phyloP scores from a whole-genome alignment of 768 basidiomycete species.

The Stropharia rugosoannulata region DNA sequence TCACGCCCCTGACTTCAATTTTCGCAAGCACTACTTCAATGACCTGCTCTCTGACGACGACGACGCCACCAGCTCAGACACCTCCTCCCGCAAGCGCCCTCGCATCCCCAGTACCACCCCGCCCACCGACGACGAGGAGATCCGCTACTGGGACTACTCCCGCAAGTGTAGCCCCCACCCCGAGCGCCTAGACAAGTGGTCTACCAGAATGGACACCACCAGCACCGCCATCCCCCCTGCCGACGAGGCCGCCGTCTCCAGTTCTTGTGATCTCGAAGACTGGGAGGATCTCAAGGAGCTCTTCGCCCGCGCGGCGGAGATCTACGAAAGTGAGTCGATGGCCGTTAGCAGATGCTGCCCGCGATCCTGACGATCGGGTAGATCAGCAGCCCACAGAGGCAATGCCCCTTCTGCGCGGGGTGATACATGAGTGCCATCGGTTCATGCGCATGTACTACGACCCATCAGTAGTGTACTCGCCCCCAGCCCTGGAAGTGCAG shows the following conservation, averaged over 20 bases:
- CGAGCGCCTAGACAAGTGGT: conserved; percentile 29
- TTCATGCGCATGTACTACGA: conserved; percentile 55
- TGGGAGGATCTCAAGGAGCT: conserved; percentile 71
- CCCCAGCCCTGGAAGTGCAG: conserved; percentile 3
- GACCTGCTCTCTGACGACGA: conserved; percentile 3
- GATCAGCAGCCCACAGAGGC: conserved; percentile 48
- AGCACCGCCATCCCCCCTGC: conserved; percentile 23
- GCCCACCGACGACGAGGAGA: conserved; percentile 12
- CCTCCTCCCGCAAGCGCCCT: neutral
- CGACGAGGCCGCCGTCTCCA: conserved; percentile 1
- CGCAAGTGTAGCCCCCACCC: conserved; percentile 26
- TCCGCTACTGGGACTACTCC: conserved; percentile 36
- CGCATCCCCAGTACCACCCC: neutral
- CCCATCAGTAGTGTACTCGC: conserved; percentile 49
- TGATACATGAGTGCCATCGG: conserved; percentile 69
- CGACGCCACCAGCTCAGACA: conserved; percentile 1
- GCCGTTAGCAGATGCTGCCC: neutral
- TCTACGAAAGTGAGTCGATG: conserved; percentile 52
- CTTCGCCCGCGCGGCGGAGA: conserved; percentile 53
- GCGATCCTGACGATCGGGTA: conserved; percentile 14
- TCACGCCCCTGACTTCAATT: conserved; percentile 13
- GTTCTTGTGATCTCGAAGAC: conserved; percentile 43
- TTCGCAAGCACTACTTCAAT: conserved; percentile 9
- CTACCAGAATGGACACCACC: conserved; percentile 39
- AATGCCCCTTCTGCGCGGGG: conserved; percentile 55